phyloP scores from a whole-genome alignment of 495 filamentous ascomycete genomes.

The Daldinia bambusicola region DNA sequence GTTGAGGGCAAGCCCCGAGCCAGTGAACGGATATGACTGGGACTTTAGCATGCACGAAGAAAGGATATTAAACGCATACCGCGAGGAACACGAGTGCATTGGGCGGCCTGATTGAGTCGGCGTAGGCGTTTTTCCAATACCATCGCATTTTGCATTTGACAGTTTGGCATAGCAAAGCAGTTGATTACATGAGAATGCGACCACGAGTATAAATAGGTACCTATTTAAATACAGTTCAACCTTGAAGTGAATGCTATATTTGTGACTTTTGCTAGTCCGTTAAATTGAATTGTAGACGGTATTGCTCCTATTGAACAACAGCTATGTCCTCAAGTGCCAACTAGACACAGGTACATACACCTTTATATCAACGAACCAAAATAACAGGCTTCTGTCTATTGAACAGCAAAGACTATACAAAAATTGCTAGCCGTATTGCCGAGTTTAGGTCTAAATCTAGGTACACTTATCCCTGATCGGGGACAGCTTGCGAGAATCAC shows the following conservation, averaged over 20 bases:
- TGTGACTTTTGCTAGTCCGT: too few relatives aligned
- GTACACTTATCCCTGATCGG: conserved; percentile 1
- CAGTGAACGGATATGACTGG: not conserved
- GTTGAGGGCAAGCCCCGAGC: not conserved
- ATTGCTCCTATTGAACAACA: too few relatives aligned
- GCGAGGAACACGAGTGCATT: conserved; percentile 35
- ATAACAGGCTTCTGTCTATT: not conserved
- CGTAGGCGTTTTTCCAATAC: conserved; percentile 41
- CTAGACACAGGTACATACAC: too few relatives aligned
- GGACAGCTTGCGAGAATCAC: conserved; percentile 14
- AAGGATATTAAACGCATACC: conserved; percentile 31
- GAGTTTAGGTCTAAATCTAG: not conserved
- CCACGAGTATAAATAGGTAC: conserved; percentile 27
- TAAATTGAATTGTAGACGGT: too few relatives aligned
- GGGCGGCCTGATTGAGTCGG: conserved; percentile 24
- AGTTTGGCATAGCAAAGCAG: conserved; percentile 2
- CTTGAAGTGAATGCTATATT: not conserved
- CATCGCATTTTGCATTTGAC: conserved; percentile 34
- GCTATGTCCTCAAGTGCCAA: too few relatives aligned
- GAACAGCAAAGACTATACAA: not conserved
- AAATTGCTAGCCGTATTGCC: not conserved
- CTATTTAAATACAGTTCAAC: conserved; percentile 6
- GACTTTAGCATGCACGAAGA: not conserved
- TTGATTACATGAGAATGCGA: conserved; percentile 23
- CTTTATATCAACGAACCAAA: too few relatives aligned